Evolutionary conservation across 2,329 filamentous ascomycete genomes (phyloP).

Genomic region (Hypoxylon sp.): DNA sequence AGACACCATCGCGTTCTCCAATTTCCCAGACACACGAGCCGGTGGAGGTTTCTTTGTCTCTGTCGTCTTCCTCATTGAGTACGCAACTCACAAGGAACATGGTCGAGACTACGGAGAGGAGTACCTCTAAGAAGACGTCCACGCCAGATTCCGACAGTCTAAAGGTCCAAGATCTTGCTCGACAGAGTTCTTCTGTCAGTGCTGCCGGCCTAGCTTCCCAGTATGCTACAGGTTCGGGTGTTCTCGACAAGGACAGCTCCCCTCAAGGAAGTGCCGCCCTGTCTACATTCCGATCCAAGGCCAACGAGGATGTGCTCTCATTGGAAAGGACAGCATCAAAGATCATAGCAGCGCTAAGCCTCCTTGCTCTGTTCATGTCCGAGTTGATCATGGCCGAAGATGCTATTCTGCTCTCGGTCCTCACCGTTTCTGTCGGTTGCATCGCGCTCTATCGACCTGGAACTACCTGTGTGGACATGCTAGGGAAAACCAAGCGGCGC

Average conservation of each 20-base stretch:
- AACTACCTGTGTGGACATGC: constrained; percentile 8
- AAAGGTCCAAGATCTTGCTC: too few species aligned
- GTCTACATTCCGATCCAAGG: background rate
- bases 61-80: background rate
- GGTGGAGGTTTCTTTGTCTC: background rate
- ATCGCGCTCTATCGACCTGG: constrained; percentile 7
- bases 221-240: background rate
- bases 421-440: constrained; percentile 1
- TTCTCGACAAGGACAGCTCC: background rate
- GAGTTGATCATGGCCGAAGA: too few species aligned
- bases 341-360: too few species aligned
- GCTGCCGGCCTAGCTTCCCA: background rate
- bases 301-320: background rate
- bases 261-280: background rate
- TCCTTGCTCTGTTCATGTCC: too few species aligned
- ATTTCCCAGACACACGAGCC: background rate
- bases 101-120: too few species aligned
- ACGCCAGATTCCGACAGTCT: too few species aligned
- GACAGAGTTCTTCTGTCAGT: too few species aligned
- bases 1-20: background rate
- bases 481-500: constrained; percentile 14
- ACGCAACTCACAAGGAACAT: background rate
- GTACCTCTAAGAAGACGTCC: too few species aligned
- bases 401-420: too few species aligned
- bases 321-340: too few species aligned